Evolutionary conservation across 257 asterid genomes (phyloP).

Genomic region (Nicotiana noctiflora): DNA sequence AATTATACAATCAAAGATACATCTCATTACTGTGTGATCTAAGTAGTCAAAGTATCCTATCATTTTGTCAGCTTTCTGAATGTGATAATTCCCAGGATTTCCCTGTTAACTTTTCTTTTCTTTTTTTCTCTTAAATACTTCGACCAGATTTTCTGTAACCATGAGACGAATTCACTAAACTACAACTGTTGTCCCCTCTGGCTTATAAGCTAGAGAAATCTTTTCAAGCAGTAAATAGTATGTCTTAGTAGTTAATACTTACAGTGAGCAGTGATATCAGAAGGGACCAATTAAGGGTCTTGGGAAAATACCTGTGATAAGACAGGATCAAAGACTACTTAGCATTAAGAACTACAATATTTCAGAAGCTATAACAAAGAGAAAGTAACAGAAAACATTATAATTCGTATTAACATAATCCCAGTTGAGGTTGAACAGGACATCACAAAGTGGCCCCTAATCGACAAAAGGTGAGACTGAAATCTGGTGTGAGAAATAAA

Average conservation of each 20-base stretch:
- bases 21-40: no score
- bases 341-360: not conserved
- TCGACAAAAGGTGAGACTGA: not conserved
- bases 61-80: no score
- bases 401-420: not conserved
- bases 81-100: no score
- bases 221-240: constrained; percentile 2
- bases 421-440: constrained; percentile 17
- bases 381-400: not conserved
- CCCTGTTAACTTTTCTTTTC: no score
- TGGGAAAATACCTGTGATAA: constrained; percentile 48
- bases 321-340: constrained; percentile 11
- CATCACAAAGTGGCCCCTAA: not conserved
- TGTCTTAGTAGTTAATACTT: constrained; percentile 17
- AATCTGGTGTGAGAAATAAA: not conserved
- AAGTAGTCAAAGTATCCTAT: no score
- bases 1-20: no score
- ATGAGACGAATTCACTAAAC: no score
- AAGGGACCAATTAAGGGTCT: constrained; percentile 84
- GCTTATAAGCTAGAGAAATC: constrained; percentile 12
- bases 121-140: no score
- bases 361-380: not conserved
- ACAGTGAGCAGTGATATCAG: constrained; percentile 83
- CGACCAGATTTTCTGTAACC: no score
- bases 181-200: not conserved